Conservation (phyloP, 2,329 filamentous ascomycete genomes). For the Cladophialophora chaetospira region DNA sequence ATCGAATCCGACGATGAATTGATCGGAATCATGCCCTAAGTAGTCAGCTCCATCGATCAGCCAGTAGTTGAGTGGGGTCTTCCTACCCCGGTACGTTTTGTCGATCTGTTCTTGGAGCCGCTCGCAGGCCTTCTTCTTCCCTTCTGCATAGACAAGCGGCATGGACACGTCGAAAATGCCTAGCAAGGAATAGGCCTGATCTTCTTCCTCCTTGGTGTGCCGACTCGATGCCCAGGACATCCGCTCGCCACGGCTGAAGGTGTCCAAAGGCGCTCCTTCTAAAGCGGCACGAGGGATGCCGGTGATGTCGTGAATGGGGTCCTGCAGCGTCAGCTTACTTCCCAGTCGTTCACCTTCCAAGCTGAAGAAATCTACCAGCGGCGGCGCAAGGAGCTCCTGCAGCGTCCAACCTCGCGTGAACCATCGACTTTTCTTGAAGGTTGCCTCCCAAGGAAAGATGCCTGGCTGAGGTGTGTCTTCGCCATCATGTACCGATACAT, state of each 20-base stretch:
- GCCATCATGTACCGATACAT: constrained; percentile 20
- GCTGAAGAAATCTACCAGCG: constrained; percentile 23
- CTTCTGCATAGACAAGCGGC: constrained; percentile 39
- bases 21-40: constrained; percentile 17
- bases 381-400: constrained; percentile 27
- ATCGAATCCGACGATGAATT: constrained; percentile 22
- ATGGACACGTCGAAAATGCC: constrained; percentile 37
- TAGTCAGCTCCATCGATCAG: constrained; percentile 11
- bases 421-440: constrained; percentile 19
- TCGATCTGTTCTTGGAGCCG: constrained; percentile 23
- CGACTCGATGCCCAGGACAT: constrained; percentile 33
- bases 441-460: constrained; percentile 7
- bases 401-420: no score
- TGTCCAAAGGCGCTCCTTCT: constrained; percentile 7
- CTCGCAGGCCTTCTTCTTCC: constrained; percentile 15
- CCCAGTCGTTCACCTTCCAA: constrained; percentile 16
- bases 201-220: constrained; percentile 34
- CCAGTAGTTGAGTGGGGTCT: not conserved
- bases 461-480: constrained; percentile 3
- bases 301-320: constrained; percentile 17
- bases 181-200: constrained; percentile 36
- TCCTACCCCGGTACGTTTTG: constrained; percentile 15
- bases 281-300: constrained; percentile 16
- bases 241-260: constrained; percentile 22
- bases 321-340: constrained; percentile 19